Base-by-base conservation (phyloP, 331 rosid species). In the Malus hybrid region DNA sequence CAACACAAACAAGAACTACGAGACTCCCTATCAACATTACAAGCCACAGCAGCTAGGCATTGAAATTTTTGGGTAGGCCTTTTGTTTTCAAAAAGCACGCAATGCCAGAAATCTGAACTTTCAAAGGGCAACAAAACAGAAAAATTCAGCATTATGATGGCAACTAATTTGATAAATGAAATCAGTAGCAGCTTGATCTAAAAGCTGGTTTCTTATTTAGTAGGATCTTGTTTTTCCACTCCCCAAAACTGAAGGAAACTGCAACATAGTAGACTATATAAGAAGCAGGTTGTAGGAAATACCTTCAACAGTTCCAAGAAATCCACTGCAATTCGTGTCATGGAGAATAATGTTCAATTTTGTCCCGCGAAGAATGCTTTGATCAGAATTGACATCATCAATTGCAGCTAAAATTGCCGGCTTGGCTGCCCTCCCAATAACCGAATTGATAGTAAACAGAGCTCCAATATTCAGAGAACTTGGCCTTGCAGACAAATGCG, bases 261-360 rank as follows among this genome's bases (percentile, higher is more conserved):
- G 44, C 39, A 53, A 10, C 12, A 39, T 18, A 56, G 63, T 42
- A 74, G 50, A 7, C 28, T 16, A 60, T 29, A 62, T 74, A 74
- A 79, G 10, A 74, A 22, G 44, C 33, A 53, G 70, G 24, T 63
- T 32, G 24, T 18, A 30, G 39, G 72, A 79, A 71, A 28, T 88
- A 95, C 99, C 97, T 85, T 88, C 97, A 63, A 95, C 68, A 7
- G 91, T 95, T 80, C 99, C 99, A 64, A 83, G 58, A 87, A 95
- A 95, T 18, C 85, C 96, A 28, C 98, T 95, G 90, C 98, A 92
- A 75, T 90, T 95, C 9, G 99, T 95, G 71, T 95, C 94, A 5
- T 81, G 88, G 19, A 81, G 71, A 78, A 82, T 16, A 30, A 87
- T 11, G 0, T 88, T 82, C 77, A 95, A 72, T 58, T 71, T 78